These are phyloP conservation scores for Ramalina peruviana DNA, from an alignment of 495 filamentous ascomycete species.

Conservation along the genomic window DNA sequence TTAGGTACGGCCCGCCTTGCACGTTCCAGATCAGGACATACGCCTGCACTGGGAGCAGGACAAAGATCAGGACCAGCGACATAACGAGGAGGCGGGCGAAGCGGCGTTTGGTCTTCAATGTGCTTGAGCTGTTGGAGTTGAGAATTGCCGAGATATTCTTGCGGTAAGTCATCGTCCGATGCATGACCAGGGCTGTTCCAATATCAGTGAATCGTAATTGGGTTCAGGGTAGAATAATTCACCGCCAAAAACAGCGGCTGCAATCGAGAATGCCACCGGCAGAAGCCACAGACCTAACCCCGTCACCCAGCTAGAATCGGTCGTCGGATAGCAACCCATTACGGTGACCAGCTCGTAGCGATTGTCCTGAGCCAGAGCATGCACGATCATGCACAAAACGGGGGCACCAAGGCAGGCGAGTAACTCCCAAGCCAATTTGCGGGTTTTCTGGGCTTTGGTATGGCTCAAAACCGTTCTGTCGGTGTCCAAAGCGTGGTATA, in stretches of 20 bases:
- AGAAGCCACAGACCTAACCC: slow-evolving; percentile 17
- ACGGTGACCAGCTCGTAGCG: slow-evolving; percentile 66
- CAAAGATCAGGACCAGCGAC: slow-evolving; percentile 48
- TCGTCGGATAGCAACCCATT: slow-evolving; percentile 52
- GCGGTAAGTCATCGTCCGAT: slow-evolving; percentile 54
- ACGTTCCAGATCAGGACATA: slow-evolving; percentile 37
- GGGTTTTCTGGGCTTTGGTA: slow-evolving; percentile 36
- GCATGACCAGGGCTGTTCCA: slow-evolving; percentile 41
- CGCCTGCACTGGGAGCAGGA: slow-evolving; percentile 48
- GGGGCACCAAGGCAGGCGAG: slow-evolving; percentile 59
- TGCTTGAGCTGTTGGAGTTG: slow-evolving; percentile 31
- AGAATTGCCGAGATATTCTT: slow-evolving; percentile 45
- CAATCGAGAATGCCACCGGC: no score
- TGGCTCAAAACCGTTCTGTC: slow-evolving; percentile 39
- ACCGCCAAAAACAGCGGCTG: no score
- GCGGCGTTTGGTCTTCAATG: slow-evolving; percentile 46
- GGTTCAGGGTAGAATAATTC: no score
- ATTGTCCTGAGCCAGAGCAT: slow-evolving; percentile 51
- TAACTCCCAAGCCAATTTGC: slow-evolving; percentile 42
- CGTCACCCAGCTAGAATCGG: slow-evolving; percentile 57
- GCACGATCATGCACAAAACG: slow-evolving; percentile 46
- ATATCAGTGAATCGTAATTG: not conserved
- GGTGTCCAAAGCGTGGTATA: slow-evolving; percentile 58
- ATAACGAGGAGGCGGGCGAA: slow-evolving; percentile 71
- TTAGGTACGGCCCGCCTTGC: no score